Base-by-base conservation (phyloP, 306 rosid genomes). In the Inga leiocalycina region DNA sequence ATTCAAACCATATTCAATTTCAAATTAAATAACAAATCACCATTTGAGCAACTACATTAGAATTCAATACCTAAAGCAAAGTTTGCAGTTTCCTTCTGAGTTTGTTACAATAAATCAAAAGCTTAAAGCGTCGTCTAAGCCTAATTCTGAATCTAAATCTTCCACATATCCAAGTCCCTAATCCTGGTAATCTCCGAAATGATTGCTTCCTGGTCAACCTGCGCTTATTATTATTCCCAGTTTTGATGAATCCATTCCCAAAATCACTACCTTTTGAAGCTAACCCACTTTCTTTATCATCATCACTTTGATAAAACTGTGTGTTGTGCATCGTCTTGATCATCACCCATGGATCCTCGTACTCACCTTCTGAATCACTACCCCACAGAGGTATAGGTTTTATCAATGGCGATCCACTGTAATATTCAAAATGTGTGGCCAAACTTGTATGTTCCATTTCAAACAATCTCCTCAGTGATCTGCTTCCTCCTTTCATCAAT, bases 371-470 rank as follows among this genome's bases (percentile, higher is more conserved):
- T 41, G 90, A 82, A 82, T 92, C 98, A 83, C 91, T 91, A 39
- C 89, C 92, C 97, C 95, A 92, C 75, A 95, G 83, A 79, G 89
- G 83, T 46, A 93, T 91, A 79, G 96, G 76, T 81, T 89, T 95
- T 61, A 88, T 86, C 19, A 87, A 48, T 19, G 97, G 94, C 10
- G 97, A 93, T 10, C 94, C 98, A 72, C 95, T 89, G 70, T 89
- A 93, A 79, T 22, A 74, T 34, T 87, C 86, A 73, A 92, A 90
- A 82, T 88, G 88, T 65, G 83, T 83, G 0, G 87, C 91, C 77
- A 92, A 91, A 91, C 91, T 91, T 32, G 94, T 91, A 76, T 93
- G 98, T 87, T 93, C 92, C 98, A 93, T 90, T 9, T 91, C 98
- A 84, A 92, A 95, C 71, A 93, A 87, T 86, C 98, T 95, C 83